Percentiles rank a stretch among this genome's conserved stretches.
Conservation (phyloP, 148 eudicot genomes). For the Simmondsia chinensis region DNA sequence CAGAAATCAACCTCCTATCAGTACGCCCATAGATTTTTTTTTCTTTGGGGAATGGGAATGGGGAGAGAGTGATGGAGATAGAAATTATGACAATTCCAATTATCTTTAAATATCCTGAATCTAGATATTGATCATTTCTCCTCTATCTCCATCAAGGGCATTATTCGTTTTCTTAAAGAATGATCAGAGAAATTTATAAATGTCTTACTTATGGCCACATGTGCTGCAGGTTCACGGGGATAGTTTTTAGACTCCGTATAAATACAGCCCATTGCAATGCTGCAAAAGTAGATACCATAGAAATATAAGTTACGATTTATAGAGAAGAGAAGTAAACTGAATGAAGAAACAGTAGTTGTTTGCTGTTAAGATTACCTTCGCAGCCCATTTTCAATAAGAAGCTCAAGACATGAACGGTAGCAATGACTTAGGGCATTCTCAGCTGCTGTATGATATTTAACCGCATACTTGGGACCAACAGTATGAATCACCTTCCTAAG, state of each 20-base stretch:
- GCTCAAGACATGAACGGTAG: slow-evolving; percentile 91
- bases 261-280: slow-evolving; percentile 95
- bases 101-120: no score
- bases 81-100: no score
- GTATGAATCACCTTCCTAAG: slow-evolving; percentile 96
- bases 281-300: slow-evolving; percentile 26
- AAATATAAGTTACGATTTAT: slow-evolving; percentile 1
- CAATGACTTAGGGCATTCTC: slow-evolving; percentile 99
- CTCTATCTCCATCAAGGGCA: slow-evolving; percentile 1
- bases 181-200: slow-evolving; percentile 4
- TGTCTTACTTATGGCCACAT: slow-evolving; percentile 90
- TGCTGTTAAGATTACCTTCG: slow-evolving; percentile 44
- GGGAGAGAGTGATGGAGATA: no score
- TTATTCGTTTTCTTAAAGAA: neutral
- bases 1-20: no score
- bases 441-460: slow-evolving; percentile 98
- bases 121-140: neutral
- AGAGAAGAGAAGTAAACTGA: slow-evolving; percentile 1
- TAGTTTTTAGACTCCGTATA: slow-evolving; percentile 89
- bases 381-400: slow-evolving; percentile 78
- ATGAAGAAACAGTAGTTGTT: slow-evolving; percentile 6
- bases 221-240: slow-evolving; percentile 99
- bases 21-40: no score
- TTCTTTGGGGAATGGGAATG: no score
- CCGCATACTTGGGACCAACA: slow-evolving; percentile 98